Evolutionary conservation across 140 eudicot species (phyloP).

Genomic region (Oenanthe javanica): DNA sequence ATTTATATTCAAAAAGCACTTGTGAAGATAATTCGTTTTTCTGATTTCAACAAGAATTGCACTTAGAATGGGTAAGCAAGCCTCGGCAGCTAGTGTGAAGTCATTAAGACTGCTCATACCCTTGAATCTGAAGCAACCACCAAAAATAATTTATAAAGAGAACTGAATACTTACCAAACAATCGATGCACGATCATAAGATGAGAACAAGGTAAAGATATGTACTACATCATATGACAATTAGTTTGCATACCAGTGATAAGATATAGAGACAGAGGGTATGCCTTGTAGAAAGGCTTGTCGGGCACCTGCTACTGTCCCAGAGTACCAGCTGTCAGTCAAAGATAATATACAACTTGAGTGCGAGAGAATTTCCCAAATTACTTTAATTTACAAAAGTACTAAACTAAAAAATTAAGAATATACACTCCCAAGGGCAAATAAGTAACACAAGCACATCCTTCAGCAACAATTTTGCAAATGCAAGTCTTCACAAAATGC

Average conservation of each 20-base stretch:
- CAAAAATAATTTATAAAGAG: constrained; percentile 3
- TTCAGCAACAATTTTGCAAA: neutral
- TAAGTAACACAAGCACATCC: neutral
- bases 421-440: neutral
- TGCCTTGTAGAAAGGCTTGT: constrained; percentile 64
- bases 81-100: constrained; percentile 76
- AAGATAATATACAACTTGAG: neutral
- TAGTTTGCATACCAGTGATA: constrained; percentile 64
- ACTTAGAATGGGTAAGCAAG: constrained; percentile 74
- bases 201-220: neutral
- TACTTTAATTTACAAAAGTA: neutral
- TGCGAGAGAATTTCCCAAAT: neutral
- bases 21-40: constrained; percentile 40
- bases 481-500: neutral
- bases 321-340: constrained; percentile 32
- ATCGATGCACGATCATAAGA: neutral
- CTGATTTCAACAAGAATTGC: constrained; percentile 54
- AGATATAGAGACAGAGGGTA: constrained; percentile 83
- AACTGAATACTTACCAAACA: neutral
- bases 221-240: neutral
- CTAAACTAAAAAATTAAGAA: neutral
- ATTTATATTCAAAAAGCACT: constrained; percentile 72
- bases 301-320: constrained; percentile 98
- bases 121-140: constrained; percentile 43
- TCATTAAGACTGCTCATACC: constrained; percentile 52